Percentiles rank a stretch among this genome's conserved stretches.
These are phyloP conservation scores for Yamadazyma dendronema DNA, from an alignment of 1,139 yeast genomes.

Conservation along the genomic window DNA sequence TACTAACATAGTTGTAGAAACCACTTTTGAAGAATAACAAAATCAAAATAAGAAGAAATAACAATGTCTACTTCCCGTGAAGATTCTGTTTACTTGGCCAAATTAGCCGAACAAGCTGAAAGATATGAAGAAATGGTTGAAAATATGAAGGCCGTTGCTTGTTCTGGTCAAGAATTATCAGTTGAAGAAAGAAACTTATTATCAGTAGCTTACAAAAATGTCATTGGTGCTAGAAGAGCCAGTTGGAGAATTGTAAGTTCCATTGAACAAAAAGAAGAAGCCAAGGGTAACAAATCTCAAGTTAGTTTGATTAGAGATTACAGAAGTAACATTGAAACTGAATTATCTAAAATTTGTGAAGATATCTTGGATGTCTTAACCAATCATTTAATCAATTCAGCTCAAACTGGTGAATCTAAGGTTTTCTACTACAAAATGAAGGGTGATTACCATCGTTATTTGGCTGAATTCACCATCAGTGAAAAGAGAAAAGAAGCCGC, in stretches of 20 bases:
- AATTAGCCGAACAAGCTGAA: conserved; percentile 99
- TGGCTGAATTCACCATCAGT: conserved; percentile 92
- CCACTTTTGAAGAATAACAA: conserved; percentile 1
- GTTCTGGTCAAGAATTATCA: conserved; percentile 90
- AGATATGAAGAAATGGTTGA: conserved; percentile 99
- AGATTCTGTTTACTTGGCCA: conserved; percentile 97
- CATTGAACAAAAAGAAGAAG: conserved; percentile 96
- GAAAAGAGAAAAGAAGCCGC: conserved; percentile 94
- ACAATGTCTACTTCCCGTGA: conserved; percentile 86
- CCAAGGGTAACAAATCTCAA: conserved; percentile 88
- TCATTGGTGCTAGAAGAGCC: conserved; percentile 98
- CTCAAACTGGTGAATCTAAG: conserved; percentile 95
- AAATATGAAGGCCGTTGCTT: conserved; percentile 96
- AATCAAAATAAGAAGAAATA: neutral
- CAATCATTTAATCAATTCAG: conserved; percentile 88
- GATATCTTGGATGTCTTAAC: conserved; percentile 87
- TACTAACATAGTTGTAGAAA: conserved; percentile 2
- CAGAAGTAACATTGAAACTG: conserved; percentile 92
- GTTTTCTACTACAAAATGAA: conserved; percentile 99
- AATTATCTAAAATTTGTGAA: conserved; percentile 90
- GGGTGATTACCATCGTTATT: conserved; percentile 99
- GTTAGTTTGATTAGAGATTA: conserved; percentile 88
- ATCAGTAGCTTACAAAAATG: conserved; percentile 97
- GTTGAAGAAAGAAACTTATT: conserved; percentile 97
- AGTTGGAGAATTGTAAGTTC: conserved; percentile 99